Base-by-base conservation (phyloP, 1,284 basidiomycete species). In the Cryptococcus floricola region DNA sequence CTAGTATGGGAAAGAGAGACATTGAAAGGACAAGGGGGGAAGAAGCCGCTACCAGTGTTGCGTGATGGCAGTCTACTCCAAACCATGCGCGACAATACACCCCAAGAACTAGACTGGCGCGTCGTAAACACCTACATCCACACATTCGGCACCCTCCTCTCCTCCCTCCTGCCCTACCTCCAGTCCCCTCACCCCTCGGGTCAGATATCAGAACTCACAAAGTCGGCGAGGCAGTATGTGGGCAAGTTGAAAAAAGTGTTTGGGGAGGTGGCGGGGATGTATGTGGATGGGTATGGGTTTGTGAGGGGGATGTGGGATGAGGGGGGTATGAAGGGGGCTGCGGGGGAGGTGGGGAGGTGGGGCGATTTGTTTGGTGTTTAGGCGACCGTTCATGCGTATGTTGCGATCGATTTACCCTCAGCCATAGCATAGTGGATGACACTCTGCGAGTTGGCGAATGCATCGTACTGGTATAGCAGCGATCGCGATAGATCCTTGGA, bases 221-320 rank as follows among this genome's bases (percentile, higher is more conserved):
- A 59, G 37, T 49, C 49, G 28, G 34, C 68, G n/a, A 63, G 60
- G 45, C 51, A 58, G 12, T 68, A 69, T 57, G 60, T 71, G 42
- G 46, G 56, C 16, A 71, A 71, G 58, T 62, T 64, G 48, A 69
- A 67, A 47, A 71, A 69, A 53, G 65, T 71, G n/a, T 68, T 71
- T 57, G 64, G 65, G 13, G 66, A 69, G 45, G 63, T 71, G 7
- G 66, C 63, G 28, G 43, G 18, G 8, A 53, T 66, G 64, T 71
- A 71, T 54, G 64, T 65, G 31, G 66, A 71, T 44, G 54, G 56
- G 13, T 71, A 68, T 57, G 59, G 57, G 25, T 71, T 69, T 48
- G 38, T 68, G 48, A 50, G 60, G 42, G 69, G 69, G 5, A 65
- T 57, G 60, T 71, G 69, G 69, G 65, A 67, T 57, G 67, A 70